Evolutionary conservation across 129 eudicot genomes (phyloP).

Genomic region (Centaurea solstitialis): DNA sequence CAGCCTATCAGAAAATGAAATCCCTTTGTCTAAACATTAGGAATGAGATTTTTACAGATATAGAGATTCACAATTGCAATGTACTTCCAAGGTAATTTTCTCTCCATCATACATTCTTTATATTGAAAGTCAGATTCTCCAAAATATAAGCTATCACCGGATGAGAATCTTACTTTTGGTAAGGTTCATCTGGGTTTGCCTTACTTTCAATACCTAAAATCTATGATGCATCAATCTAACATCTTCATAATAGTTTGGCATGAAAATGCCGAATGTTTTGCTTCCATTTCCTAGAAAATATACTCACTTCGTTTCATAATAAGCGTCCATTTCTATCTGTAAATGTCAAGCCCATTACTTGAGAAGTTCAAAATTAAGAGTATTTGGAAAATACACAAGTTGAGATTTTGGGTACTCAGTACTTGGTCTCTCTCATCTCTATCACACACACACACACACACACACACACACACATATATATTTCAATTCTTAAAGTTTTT

Average conservation of each 20-base stretch:
- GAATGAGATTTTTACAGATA: slow-evolving; percentile 77
- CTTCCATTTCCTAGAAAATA: neutral
- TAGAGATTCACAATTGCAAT: slow-evolving; percentile 73
- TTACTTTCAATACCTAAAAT: neutral
- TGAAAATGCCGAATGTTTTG: neutral
- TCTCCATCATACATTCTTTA: neutral
- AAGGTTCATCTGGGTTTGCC: too few relatives aligned
- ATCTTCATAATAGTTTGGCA: neutral
- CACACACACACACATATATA: too few relatives aligned
- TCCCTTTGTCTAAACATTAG: slow-evolving; percentile 65
- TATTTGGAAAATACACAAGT: too few relatives aligned
- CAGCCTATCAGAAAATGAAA: slow-evolving; percentile 84
- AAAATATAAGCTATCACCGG: neutral
- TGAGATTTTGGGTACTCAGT: neutral
- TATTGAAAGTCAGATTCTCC: neutral
- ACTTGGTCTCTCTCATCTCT: too few relatives aligned
- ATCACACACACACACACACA: too few relatives aligned
- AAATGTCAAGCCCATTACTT: neutral
- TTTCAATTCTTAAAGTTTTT: neutral
- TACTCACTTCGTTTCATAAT: neutral
- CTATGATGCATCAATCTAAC: neutral
- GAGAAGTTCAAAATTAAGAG: neutral
- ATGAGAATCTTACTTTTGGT: neutral
- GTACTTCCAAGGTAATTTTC: slow-evolving; percentile 72
- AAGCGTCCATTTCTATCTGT: neutral